phyloP scores from a whole-genome alignment of 495 filamentous ascomycete genomes.

The Friedmanniomyces simplex region DNA sequence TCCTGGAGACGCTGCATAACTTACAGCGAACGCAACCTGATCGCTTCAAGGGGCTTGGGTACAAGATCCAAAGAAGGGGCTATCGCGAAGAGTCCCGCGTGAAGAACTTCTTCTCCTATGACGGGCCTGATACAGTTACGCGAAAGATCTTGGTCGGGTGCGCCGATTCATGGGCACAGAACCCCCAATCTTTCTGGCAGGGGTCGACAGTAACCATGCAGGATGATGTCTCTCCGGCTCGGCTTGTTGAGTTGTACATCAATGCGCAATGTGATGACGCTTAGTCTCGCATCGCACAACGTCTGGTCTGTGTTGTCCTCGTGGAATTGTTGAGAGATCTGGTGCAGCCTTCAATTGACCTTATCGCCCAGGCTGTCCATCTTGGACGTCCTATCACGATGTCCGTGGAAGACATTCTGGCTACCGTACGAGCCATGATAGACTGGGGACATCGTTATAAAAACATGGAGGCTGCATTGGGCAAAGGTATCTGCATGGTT shows the following conservation, averaged over 20 bases:
- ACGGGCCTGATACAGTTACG: not conserved
- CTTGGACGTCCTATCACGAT: not conserved
- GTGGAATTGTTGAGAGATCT: not conserved
- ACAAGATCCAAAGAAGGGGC: not conserved
- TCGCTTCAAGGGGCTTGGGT: not conserved
- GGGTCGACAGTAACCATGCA: not conserved
- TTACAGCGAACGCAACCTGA: not conserved
- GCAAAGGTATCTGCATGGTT: not conserved
- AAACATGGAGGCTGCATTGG: not conserved
- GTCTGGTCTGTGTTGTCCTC: not conserved
- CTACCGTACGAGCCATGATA: no score
- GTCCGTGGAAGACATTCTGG: no score
- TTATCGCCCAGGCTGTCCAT: not conserved
- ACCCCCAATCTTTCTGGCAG: not conserved
- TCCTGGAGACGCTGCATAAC: not conserved
- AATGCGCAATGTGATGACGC: not conserved
- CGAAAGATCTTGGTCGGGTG: not conserved
- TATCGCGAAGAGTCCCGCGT: not conserved
- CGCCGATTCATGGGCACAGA: not conserved
- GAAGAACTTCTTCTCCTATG: not conserved
- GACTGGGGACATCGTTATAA: no score
- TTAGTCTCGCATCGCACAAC: not conserved
- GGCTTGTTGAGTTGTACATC: not conserved
- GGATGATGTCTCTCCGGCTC: not conserved
- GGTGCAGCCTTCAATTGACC: not conserved